phyloP scores from a whole-genome alignment of 179 eudicot genomes.

The Camellia oleifera region DNA sequence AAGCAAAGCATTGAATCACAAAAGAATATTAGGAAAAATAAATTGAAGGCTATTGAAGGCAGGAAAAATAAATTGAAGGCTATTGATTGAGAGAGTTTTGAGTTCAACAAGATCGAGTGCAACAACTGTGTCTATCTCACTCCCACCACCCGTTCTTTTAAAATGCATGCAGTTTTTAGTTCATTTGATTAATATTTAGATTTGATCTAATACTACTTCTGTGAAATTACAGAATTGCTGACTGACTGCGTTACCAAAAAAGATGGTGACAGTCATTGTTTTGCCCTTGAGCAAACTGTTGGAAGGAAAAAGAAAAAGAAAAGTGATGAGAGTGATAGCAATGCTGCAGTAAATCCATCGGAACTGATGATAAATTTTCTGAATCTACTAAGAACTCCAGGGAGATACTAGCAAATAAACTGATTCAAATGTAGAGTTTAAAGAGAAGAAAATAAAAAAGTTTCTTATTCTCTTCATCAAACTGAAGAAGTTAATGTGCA shows the following conservation, averaged over 20 bases:
- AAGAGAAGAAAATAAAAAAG: slow-evolving; percentile 33
- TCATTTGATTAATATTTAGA: too few relatives aligned
- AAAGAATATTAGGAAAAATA: too few relatives aligned
- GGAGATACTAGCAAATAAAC: slow-evolving; percentile 13
- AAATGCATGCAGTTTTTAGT: too few relatives aligned
- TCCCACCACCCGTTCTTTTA: too few relatives aligned
- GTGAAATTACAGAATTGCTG: slow-evolving; percentile 15
- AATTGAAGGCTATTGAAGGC: too few relatives aligned
- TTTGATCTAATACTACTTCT: too few relatives aligned
- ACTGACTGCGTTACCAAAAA: not conserved
- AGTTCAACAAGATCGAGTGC: too few relatives aligned
- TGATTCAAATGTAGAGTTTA: slow-evolving; percentile 23
- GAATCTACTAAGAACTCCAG: slow-evolving; percentile 18
- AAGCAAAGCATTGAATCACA: too few relatives aligned
- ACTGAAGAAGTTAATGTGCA: slow-evolving; percentile 8
- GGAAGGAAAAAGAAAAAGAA: slow-evolving; percentile 27
- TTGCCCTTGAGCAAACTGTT: slow-evolving; percentile 11
- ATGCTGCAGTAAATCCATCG: slow-evolving; percentile 1
- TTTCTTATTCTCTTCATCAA: slow-evolving; percentile 19
- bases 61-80: too few relatives aligned
- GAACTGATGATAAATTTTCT: not conserved
- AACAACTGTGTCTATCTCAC: too few relatives aligned
- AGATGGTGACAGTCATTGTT: slow-evolving; percentile 16
- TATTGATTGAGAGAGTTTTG: too few relatives aligned
- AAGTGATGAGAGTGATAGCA: slow-evolving; percentile 1